phyloP scores from a whole-genome alignment of 805 yeast genomes.

The Metschnikowia peoriensis region DNA sequence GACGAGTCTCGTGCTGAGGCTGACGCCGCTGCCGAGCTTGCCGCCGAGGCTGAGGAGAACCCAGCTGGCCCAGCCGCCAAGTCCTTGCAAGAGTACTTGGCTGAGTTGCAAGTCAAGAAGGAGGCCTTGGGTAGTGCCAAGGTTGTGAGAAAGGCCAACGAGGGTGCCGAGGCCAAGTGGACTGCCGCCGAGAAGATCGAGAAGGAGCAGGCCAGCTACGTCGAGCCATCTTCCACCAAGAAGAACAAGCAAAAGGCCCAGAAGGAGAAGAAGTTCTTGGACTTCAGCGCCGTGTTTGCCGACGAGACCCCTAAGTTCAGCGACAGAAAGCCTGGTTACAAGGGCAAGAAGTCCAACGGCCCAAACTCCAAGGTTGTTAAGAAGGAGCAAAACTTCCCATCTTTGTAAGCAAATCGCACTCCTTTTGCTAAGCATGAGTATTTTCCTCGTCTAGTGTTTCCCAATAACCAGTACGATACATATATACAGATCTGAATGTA shows the following conservation, averaged over 20 bases:
- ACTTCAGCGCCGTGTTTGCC: conserved; percentile 69
- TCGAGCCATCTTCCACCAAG: conserved; percentile 64
- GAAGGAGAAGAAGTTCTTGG: conserved; percentile 80
- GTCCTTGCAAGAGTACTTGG: conserved; percentile 86
- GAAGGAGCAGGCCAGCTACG: conserved; percentile 54
- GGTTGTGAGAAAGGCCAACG: conserved; percentile 51
- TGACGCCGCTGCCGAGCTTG: conserved; percentile 43
- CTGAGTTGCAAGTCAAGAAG: conserved; percentile 54
- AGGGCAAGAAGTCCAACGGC: conserved; percentile 28
- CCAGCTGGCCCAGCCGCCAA: conserved; percentile 53
- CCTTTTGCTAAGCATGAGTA: not conserved
- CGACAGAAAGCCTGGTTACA: conserved; percentile 19
- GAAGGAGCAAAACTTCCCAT: conserved; percentile 71
- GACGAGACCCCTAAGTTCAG: conserved; percentile 42
- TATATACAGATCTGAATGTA: conserved; percentile 5
- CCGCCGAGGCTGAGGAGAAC: conserved; percentile 39
- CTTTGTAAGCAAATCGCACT: conserved; percentile 38
- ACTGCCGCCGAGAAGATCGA: conserved; percentile 58
- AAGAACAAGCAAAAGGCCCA: conserved; percentile 65
- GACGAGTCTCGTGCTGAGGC: conserved; percentile 53
- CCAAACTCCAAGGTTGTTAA: conserved; percentile 30
- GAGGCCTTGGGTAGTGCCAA: conserved; percentile 37
- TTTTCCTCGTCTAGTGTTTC: not conserved
- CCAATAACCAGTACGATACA: not conserved
- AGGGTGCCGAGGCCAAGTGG: conserved; percentile 55